Evolutionary conservation across 2,329 filamentous ascomycete genomes (phyloP).

Genomic region (Zymoseptoria ardabiliae): DNA sequence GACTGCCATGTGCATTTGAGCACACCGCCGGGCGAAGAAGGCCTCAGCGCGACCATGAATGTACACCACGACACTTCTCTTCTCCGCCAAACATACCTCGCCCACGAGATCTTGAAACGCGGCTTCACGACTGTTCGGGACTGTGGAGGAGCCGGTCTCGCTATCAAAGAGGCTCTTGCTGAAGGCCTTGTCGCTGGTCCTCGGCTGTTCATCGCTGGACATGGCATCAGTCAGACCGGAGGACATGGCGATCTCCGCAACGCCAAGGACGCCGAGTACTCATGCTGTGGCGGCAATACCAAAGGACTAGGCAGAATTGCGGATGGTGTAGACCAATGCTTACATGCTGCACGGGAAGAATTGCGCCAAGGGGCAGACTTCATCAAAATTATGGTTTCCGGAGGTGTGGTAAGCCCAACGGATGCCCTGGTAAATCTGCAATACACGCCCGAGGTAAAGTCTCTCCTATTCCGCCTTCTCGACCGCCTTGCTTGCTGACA

Average conservation of each 20-base stretch:
- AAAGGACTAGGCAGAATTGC: conserved; percentile 40
- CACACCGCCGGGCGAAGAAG: conserved; percentile 38
- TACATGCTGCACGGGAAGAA: conserved; percentile 47
- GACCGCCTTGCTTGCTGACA: not conserved
- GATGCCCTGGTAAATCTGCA: conserved; percentile 49
- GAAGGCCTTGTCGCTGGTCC: conserved; percentile 52
- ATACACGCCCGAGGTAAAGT: conserved; percentile 42
- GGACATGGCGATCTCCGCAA: conserved; percentile 51
- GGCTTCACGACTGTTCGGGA: conserved; percentile 55
- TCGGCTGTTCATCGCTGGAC: conserved; percentile 48
- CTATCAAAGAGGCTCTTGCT: conserved; percentile 50
- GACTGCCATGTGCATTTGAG: conserved; percentile 46
- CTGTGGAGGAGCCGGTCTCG: conserved; percentile 49
- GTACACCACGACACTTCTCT: conserved; percentile 33
- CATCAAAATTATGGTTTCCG: conserved; percentile 54
- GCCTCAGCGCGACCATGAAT: conserved; percentile 31
- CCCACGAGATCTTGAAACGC: conserved; percentile 45
- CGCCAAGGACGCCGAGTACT: conserved; percentile 36
- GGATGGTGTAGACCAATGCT: conserved; percentile 50
- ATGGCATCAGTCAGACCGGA: conserved; percentile 51
- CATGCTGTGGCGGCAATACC: conserved; percentile 43
- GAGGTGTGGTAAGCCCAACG: conserved; percentile 51
- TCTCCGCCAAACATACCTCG: conserved; percentile 43
- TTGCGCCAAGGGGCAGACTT: conserved; percentile 52
- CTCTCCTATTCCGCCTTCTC: not conserved